Evolutionary conservation across 192 early-diverging fungal species (phyloP), one percentile per base, ranked within the genome.

Genomic region (Gonapodya prolifera): DNA sequence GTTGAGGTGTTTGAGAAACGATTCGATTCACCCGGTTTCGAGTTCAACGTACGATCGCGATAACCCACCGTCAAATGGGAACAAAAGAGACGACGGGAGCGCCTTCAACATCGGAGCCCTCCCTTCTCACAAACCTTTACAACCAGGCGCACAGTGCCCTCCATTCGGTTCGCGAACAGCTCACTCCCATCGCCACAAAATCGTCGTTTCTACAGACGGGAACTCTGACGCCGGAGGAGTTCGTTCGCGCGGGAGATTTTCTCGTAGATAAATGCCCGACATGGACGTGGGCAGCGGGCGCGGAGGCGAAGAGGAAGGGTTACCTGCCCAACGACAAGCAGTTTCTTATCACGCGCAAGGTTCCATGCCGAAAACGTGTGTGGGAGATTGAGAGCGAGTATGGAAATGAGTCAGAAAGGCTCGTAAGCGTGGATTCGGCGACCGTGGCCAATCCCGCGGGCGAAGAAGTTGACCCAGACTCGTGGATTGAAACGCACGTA

Each of bases 251-350:
- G 1, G 98, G 98, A 34, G 98, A 99, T 82, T 98, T 95, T 80
- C 90, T 99, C 70, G 95, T 97, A 18, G 96, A 91, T 86, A 98
- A 99, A 82, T 99, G 98, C 81, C 96, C 96, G 16, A 99, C 98
- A 16, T 99, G 98, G 98, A 86, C 86, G 76, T 99, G 98, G 93
- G 84, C 86, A 73, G 83, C 80, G 32, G 92, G 91, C 28, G 83
- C 87, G 32, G 83, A 87, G 17, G 86, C 86, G 78, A 98, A 98
- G 86, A 90, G 88, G 2, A 77, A 82, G 30, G 85, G 85, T 79
- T 85, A 81, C 78, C 80, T 87, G 18, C 84, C 84, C 1, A 83
- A 85, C 29, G 93, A 96, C 83, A 95, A 96, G 85, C 95, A 96
- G 81, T 99, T 95, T 80, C 85, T 99, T 80, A 92, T 97, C 34